These are phyloP conservation scores for Bretschneidera sinensis DNA, from an alignment of 345 rosid species.

Conservation along the genomic window DNA sequence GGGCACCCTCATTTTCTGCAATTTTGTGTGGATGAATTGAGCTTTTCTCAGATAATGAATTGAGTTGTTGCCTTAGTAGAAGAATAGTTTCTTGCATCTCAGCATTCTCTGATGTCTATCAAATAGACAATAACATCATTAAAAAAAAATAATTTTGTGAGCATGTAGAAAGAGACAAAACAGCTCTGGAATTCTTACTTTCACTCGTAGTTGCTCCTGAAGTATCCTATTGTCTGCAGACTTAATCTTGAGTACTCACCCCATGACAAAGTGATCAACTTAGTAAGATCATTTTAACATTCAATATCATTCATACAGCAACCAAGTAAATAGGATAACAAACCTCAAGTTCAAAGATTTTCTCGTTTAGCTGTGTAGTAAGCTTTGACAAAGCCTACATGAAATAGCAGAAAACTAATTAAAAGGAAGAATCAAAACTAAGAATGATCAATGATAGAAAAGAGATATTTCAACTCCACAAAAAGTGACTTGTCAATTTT, in stretches of 20 bases:
- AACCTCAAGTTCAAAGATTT: constrained; percentile 71
- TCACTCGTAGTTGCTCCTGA: constrained; percentile 62
- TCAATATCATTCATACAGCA: constrained; percentile 3
- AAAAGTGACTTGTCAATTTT: too few relatives aligned
- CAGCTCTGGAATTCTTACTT: constrained; percentile 35
- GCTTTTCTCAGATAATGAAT: constrained; percentile 25
- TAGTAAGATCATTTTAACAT: constrained; percentile 12
- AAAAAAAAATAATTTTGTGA: not conserved
- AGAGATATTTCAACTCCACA: too few relatives aligned
- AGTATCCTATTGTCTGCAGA: constrained; percentile 70
- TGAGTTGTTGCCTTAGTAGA: constrained; percentile 48
- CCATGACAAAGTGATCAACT: constrained; percentile 13
- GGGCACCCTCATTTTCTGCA: constrained; percentile 25
- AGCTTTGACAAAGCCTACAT: constrained; percentile 53
- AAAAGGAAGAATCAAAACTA: constrained; percentile 6
- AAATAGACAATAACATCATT: constrained; percentile 1
- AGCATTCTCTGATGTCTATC: constrained; percentile 49
- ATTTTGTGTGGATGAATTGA: constrained; percentile 25
- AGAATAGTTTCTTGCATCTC: constrained; percentile 64
- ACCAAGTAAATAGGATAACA: constrained; percentile 23
- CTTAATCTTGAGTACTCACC: constrained; percentile 40
- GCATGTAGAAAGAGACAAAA: constrained; percentile 1
- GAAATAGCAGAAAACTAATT: constrained; percentile 16
- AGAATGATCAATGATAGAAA: too few relatives aligned
- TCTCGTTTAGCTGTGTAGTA: constrained; percentile 52